Conservation (phyloP, 257 asterid species). For the Scutellaria barbata region DNA sequence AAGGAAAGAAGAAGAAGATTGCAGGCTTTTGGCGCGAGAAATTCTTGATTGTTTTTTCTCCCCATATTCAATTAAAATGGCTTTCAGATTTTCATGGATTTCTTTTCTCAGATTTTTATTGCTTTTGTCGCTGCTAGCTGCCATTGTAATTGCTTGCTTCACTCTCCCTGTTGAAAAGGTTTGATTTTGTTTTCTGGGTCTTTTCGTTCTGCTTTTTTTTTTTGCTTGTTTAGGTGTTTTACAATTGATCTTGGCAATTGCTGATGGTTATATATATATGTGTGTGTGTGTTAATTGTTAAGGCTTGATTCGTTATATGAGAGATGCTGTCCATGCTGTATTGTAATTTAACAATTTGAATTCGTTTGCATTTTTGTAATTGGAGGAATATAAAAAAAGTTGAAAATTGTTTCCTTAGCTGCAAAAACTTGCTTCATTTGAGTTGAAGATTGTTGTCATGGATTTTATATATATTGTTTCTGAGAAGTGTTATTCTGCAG, state of each 20-base stretch:
- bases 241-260: constrained; percentile 10
- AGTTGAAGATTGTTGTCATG: constrained; percentile 13
- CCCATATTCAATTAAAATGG: constrained; percentile 48
- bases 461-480: constrained; percentile 4
- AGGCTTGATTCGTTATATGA: neutral
- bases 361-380: neutral
- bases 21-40: constrained; percentile 61
- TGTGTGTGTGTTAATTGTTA: no score
- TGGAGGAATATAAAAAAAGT: neutral
- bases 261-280: no score
- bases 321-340: neutral
- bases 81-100: constrained; percentile 58
- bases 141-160: constrained; percentile 71
- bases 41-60: constrained; percentile 36
- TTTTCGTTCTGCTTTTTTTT: neutral
- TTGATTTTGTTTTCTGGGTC: neutral
- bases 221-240: neutral
- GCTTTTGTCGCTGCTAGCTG: constrained; percentile 61
- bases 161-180: constrained; percentile 91
- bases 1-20: constrained; percentile 59
- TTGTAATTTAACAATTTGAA: constrained; percentile 8
- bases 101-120: constrained; percentile 54
- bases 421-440: neutral
- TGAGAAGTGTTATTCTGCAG: constrained; percentile 46
- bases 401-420: neutral